Evolutionary conservation across 2,329 filamentous ascomycete genomes (phyloP), one percentile per base, ranked within the genome.

Genomic region (Tolypocladium tropicale): DNA sequence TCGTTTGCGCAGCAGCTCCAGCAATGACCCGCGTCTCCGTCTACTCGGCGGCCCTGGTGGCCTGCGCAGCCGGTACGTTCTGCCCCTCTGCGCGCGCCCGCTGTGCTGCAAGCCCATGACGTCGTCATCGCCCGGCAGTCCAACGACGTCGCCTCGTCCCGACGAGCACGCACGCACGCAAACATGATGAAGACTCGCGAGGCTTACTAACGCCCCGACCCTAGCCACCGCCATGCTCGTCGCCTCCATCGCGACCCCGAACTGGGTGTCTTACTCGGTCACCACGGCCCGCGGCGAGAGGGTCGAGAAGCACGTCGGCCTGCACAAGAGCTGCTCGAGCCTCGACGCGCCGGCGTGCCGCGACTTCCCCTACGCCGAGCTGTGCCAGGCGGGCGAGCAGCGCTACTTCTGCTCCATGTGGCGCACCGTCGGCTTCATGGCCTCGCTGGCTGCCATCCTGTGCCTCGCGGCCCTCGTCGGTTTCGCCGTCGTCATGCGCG

Each of bases 331-430:
- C 68, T 99, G 93, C 74, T 88, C 86, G 55, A 87, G 82, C 57
- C 75, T 89, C 57, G 81, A 81, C 49, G 77, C 82, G 53, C 72
- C 75, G n/a, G 71, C 74, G 51, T 92, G 88, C 70, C 76, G 77
- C 55, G 59, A 62, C 16, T 73, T 70, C 52, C 71, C 70, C 18
- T 62, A 63, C 23, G 62, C 63, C 23, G 64, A 70, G 34, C 57
- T 72, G 28, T 75, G 72, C 57, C 64, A 67, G 28, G 63, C 65
- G 37, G 69, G 64, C 30, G 81, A 86, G 46, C 28, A 21, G 63
- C 79, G 83, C 53, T 83, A 85, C 65, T 96, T 97, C 74, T 97
- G 94, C 77, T 88, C 85, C 64, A 88, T 95, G 80, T 99, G 93
- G 93, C 82, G 89, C 57, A 90, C 85, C 30, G 85, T 90, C 37